Evolutionary conservation across 2,329 filamentous ascomycete species (phyloP).

Genomic region (Cytospora piceae): DNA sequence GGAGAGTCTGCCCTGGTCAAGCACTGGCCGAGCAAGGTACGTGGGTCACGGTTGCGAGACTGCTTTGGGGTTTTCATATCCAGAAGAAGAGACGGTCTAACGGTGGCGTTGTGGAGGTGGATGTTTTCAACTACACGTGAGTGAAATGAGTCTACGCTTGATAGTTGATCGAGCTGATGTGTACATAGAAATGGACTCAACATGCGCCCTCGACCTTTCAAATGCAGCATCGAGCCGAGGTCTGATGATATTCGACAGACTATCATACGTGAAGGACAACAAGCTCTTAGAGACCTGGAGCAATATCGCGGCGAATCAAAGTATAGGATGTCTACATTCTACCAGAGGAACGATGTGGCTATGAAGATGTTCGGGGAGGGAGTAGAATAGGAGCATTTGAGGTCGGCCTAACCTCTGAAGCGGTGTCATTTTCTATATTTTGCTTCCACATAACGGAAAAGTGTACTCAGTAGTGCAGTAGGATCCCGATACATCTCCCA

Average conservation of each 20-base stretch:
- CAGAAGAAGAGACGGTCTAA: conserved; percentile 41
- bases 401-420: not conserved
- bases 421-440: too few species aligned
- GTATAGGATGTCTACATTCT: conserved; percentile 60
- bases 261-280: conserved; percentile 55
- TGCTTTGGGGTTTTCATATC: conserved; percentile 62
- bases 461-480: too few species aligned
- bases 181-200: conserved; percentile 56
- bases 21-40: conserved; percentile 62
- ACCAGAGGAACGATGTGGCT: conserved; percentile 42
- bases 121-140: conserved; percentile 61
- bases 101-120: conserved; percentile 54
- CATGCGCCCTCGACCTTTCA: conserved; percentile 60
- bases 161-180: not conserved
- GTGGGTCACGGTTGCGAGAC: conserved; percentile 59
- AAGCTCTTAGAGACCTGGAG: conserved; percentile 55
- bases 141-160: conserved; percentile 31
- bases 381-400: conserved; percentile 4
- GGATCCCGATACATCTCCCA: too few species aligned
- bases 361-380: conserved; percentile 39
- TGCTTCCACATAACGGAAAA: too few species aligned
- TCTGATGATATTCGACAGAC: conserved; percentile 51
- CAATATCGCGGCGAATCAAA: conserved; percentile 60
- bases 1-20: conserved; percentile 57
- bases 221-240: conserved; percentile 56